Conservation (phyloP, 2,329 filamentous ascomycete species). For the Didymella arachidicola region DNA sequence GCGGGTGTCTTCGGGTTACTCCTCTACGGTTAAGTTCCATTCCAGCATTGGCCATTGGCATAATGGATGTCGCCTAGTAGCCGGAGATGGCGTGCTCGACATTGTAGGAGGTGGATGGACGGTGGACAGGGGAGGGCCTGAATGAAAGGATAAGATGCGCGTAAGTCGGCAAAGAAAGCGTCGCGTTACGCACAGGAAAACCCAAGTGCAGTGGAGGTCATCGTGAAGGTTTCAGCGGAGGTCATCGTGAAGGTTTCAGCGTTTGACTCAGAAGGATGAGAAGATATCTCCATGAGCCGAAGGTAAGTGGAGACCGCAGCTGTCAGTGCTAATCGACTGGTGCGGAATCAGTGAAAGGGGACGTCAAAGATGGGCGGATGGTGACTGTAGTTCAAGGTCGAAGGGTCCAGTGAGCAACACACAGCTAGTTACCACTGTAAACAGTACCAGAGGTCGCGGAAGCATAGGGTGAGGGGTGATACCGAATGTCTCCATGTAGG, state of each 20-base stretch:
- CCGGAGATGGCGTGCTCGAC: background rate
- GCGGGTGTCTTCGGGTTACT: constrained; percentile 16
- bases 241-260: background rate
- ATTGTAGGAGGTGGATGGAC: background rate
- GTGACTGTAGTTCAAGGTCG: background rate
- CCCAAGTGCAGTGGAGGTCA: background rate
- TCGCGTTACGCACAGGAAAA: constrained; percentile 18
- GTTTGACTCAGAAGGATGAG: background rate
- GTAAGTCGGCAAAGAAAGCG: constrained; percentile 22
- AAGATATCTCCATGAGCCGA: background rate
- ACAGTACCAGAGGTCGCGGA: constrained; percentile 35
- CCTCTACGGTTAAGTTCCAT: background rate
- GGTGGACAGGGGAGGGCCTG: background rate
- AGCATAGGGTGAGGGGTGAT: constrained; percentile 34
- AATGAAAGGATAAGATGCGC: constrained; percentile 14
- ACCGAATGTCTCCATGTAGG: constrained; percentile 34
- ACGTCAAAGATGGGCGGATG: constrained; percentile 12
- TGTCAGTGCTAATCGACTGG: background rate
- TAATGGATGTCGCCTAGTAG: background rate
- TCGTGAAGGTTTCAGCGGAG: background rate
- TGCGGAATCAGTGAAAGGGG: constrained; percentile 1
- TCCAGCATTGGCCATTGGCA: background rate
- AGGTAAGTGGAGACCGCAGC: background rate
- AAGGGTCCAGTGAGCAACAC: constrained; percentile 6
- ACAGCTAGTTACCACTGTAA: constrained; percentile 35